Base-by-base conservation (phyloP, 2,329 filamentous ascomycete species). In the Microdochium nivale region DNA sequence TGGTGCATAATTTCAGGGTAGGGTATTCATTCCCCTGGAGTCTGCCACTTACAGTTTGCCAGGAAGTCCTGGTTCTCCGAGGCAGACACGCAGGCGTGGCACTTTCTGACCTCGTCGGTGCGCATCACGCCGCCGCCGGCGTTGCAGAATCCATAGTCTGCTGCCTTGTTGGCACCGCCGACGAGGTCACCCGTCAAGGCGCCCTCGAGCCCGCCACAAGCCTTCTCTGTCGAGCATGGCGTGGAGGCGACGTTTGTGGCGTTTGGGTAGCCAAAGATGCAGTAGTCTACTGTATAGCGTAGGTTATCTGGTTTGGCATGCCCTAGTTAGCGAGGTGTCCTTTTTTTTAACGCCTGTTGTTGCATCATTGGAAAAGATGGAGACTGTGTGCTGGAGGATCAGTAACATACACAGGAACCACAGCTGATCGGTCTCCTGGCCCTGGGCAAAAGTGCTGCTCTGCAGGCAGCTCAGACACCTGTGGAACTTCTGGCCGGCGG, bases 401-500 rank as follows among this genome's bases (percentile, higher is more conserved):
- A n/a, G n/a, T n/a, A n/a, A n/a, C n/a, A n/a, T 70, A 80, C 78
- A 79, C 44, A 81, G 57, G 54, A 80, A 81, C 78, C 77, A 80
- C 48, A 69, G 67, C 54, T 78, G 75, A 55, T 81, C 78, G 51
- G 64, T 80, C 63, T 81, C 77, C 7, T 53, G 52, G 1, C 70
- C 75, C 33, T 74, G 65, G 2, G 66, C 60, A 54, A 72, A 79
- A 10, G 67, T 69, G 62, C 78, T 81, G 25, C 70, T 70, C 58
- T 81, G 73, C 25, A 81, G 65, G 58, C 78, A 81, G 35, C 63
- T 70, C 62, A 81, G 67, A 59, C 78, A 81, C 14, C 62, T 64
- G 58, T 73, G 65, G 60, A 77, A 76, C 58, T 74, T 77, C 49
- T 66, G 65, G 1, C 77, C 78, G 2, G 60, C 49, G 0, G 65